Percentiles rank a stretch among this genome's conserved stretches.
Evolutionary conservation across 176 grass and related monocot species (phyloP).

Genomic region (Musa beccarii): DNA sequence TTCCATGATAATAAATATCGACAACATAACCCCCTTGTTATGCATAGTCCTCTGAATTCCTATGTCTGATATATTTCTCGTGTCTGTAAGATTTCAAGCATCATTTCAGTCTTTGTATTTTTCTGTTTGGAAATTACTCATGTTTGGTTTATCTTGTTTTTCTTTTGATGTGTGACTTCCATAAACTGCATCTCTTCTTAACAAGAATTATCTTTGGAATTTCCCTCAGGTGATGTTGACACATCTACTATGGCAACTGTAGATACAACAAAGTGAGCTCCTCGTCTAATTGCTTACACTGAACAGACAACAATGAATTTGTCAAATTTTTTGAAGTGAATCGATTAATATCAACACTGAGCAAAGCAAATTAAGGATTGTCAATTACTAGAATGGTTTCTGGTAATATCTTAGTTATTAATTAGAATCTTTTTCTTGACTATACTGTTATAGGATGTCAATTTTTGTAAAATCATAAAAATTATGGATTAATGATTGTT

Average conservation of each 20-base stretch:
- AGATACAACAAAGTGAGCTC: constrained; percentile 83
- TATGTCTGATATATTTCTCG: neutral
- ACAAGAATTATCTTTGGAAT: constrained; percentile 21
- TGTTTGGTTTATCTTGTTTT: constrained; percentile 9
- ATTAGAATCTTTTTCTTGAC: neutral
- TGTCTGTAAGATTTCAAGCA: neutral
- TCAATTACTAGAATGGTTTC: too few species aligned
- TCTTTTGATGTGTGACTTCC: neutral
- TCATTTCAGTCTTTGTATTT: neutral
- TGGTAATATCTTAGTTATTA: neutral
- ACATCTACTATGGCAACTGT: constrained; percentile 48
- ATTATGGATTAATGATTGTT: neutral
- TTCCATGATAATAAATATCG: too few species aligned
- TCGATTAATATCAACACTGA: neutral
- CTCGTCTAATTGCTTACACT: neutral
- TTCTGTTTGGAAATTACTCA: constrained; percentile 22
- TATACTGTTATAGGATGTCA: neutral
- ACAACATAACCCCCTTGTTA: too few species aligned
- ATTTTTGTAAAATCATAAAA: neutral
- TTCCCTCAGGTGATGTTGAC: constrained; percentile 44
- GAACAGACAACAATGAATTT: neutral
- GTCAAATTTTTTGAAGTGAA: neutral
- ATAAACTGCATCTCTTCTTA: constrained; percentile 25
- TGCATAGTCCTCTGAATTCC: neutral
- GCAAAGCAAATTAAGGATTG: too few species aligned